Base-by-base conservation (phyloP, 2,329 filamentous ascomycete species). In the Alternaria brassicae region DNA sequence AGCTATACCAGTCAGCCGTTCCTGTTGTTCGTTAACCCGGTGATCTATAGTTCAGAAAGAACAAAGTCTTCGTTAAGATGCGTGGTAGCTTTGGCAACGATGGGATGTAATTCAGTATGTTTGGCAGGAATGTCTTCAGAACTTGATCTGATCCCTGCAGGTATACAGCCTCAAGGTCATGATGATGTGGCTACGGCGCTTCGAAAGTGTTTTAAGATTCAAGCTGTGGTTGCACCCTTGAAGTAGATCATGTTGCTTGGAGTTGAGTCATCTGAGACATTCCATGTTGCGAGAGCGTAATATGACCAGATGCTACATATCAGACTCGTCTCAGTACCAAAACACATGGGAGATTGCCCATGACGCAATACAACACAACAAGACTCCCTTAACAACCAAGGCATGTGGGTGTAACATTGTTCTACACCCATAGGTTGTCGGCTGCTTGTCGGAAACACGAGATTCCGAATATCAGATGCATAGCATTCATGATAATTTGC, bases 171-270 rank as follows among this genome's bases (percentile, higher is more conserved):
- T 58, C 34, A 23, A 37, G 32, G 19, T 36, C 27, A 17, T n/a
- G 44, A 32, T 44, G 41, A 56, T 42, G 50, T 41, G 60, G 34
- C 21, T 51, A 55, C 60, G 62, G 63, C 60, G 19, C 37, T 59
- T 61, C 45, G 23, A 40, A 61, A 50, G 47, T 58, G 34, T 55
- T 56, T 61, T 64, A 66, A 66, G 53, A 61, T 57, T 63, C 56
- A 62, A 36, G 55, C 54, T 61, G 72, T 73, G 68, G 65, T 66
- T 70, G 58, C 62, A 67, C 44, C 39, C 54, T 55, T 40, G 63
- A 61, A 54, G 39, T 40, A 56, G 37, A 41, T 53, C 52, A 51
- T 41, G 13, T 41, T 42, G 57, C 56, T 52, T 63, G 58, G 63
- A 42, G 23, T 54, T 32, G 50, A 49, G 40, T 30, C 39, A 39